Evolutionary conservation across 345 rosid genomes (phyloP), one percentile per base, ranked within the genome.

Genomic region (Moringa oleifera): DNA sequence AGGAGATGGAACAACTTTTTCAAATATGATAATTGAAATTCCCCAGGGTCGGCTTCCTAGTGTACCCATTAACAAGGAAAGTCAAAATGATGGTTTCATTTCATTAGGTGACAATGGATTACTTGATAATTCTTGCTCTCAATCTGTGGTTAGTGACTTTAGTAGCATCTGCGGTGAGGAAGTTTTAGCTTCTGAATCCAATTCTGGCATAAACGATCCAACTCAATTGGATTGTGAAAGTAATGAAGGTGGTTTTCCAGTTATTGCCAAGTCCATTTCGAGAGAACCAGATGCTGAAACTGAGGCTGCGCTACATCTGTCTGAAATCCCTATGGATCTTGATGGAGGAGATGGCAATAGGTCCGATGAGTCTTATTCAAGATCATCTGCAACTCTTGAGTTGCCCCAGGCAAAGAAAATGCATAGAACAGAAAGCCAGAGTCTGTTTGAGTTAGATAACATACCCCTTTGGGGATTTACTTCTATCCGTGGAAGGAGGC

Each of bases 401-500:
- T 55, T 20, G 45, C 58, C 20, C 2, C 63, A 68, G 17, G 65
- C 67, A 69, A 70, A 75, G 74, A 76, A 61, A 68, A 73, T 76
- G 18, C 57, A 73, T 28, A 81, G 71, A 55, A 68, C 76, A 33
- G 73, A 62, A 66, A 79, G 80, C 61, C 72, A 53, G 59, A 72
- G 69, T 55, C 59, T 64, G 19, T 36, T 68, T 20, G 75, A 69
- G 63, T 53, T 59, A 23, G 73, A 76, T 41, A 64, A 63, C 20
- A 69, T 62, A 7, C 80, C 91, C 9, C 80, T 77, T 6, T 87
- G 85, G 78, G 97, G 95, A 58, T 68, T 70, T 25, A 82, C 76
- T 37, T 87, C 88, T 55, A 68, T 85, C 17, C 71, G 92, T 55
- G 95, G 95, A 20, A 78, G 79, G 67, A 83, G 95, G 47, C 75